Percentiles rank a stretch among this genome's conserved stretches.
Evolutionary conservation across 2,329 filamentous ascomycete species (phyloP).

Genomic region (Arthrobotrys musiformis): DNA sequence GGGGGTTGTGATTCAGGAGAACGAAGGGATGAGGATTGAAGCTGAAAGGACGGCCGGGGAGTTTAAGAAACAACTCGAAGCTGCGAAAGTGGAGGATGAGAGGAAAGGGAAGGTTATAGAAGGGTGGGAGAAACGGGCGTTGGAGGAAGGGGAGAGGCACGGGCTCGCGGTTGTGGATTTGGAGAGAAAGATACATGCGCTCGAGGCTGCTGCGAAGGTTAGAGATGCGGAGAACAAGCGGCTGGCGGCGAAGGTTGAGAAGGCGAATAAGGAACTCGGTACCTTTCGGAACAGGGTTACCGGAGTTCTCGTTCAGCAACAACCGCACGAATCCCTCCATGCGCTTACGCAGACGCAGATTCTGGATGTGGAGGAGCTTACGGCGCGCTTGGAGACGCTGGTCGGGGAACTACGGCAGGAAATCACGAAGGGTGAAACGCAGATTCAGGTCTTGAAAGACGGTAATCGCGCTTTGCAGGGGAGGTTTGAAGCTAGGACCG

Average conservation of each 20-base stretch:
- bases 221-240: slow-evolving; percentile 51
- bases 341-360: slow-evolving; percentile 46
- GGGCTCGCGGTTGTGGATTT: slow-evolving; percentile 76
- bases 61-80: slow-evolving; percentile 70
- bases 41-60: slow-evolving; percentile 68
- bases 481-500: slow-evolving; percentile 76
- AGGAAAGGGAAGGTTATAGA: slow-evolving; percentile 68
- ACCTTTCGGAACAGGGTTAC: slow-evolving; percentile 40
- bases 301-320: slow-evolving; percentile 33
- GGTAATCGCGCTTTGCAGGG: slow-evolving; percentile 67
- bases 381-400: slow-evolving; percentile 63
- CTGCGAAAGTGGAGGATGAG: slow-evolving; percentile 65
- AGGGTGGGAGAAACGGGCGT: slow-evolving; percentile 62
- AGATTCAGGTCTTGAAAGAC: slow-evolving; percentile 66
- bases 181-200: slow-evolving; percentile 77
- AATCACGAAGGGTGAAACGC: slow-evolving; percentile 66
- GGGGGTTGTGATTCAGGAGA: slow-evolving; percentile 63
- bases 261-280: slow-evolving; percentile 45
- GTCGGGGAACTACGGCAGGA: slow-evolving; percentile 61
- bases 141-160: slow-evolving; percentile 25
- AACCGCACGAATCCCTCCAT: slow-evolving; percentile 43
- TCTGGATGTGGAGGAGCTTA: slow-evolving; percentile 59
- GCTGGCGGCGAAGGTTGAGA: slow-evolving; percentile 35
- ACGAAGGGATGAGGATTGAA: slow-evolving; percentile 66
- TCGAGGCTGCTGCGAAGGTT: slow-evolving; percentile 72